These are phyloP conservation scores for Geosmithia morbida DNA, from an alignment of 2,329 filamentous ascomycete genomes.

Conservation along the genomic window DNA sequence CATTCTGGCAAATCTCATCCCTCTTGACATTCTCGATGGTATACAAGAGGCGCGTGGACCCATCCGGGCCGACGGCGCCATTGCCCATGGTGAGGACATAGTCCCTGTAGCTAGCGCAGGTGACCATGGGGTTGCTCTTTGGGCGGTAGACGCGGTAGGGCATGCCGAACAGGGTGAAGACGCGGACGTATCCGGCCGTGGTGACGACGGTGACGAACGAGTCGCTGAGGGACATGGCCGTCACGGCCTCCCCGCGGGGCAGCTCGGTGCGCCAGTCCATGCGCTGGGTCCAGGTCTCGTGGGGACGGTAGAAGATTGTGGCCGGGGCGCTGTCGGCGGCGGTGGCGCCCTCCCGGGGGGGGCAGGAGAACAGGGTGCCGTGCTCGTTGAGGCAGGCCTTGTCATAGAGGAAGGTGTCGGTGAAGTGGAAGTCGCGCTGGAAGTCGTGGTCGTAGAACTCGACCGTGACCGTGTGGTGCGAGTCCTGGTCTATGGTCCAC, in stretches of 20 bases:
- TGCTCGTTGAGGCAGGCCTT: conserved; percentile 84
- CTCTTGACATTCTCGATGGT: conserved; percentile 90
- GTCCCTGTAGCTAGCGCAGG: conserved; percentile 86
- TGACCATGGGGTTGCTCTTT: conserved; percentile 80
- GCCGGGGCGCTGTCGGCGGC: conserved; percentile 33
- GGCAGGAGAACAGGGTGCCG: conserved; percentile 74
- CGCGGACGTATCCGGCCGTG: conserved; percentile 71
- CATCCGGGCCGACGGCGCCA: conserved; percentile 67
- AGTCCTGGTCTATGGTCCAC: conserved; percentile 94
- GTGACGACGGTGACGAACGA: conserved; percentile 87
- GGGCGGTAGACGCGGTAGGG: conserved; percentile 82
- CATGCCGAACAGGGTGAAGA: conserved; percentile 87
- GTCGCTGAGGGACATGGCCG: conserved; percentile 79
- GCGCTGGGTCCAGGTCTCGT: conserved; percentile 89
- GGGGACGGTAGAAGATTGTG: conserved; percentile 87
- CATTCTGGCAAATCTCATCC: conserved; percentile 87
- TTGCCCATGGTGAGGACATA: conserved; percentile 96
- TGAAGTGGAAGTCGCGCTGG: conserved; percentile 93
- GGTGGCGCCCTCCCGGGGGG: conserved; percentile 40
- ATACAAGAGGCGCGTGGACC: conserved; percentile 67
- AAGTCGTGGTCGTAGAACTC: conserved; percentile 95
- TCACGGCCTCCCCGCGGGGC: conserved; percentile 75
- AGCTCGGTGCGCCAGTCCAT: conserved; percentile 81
- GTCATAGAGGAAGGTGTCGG: conserved; percentile 89
- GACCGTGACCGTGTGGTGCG: conserved; percentile 83